phyloP scores from a whole-genome alignment of 2,329 filamentous ascomycete genomes.

The Huntiella bhutanensis region DNA sequence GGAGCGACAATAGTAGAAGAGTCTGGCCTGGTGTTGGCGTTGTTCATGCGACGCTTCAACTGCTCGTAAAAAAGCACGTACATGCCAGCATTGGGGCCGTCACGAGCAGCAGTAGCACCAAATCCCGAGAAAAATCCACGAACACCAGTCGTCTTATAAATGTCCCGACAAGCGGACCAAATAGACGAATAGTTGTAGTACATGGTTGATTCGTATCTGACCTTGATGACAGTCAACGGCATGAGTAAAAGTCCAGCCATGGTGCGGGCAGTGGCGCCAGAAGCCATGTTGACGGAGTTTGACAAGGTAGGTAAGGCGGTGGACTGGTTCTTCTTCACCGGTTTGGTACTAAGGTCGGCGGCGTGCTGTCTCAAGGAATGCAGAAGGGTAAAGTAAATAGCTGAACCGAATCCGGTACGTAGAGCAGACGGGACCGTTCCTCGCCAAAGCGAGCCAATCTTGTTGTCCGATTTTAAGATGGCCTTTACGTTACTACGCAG shows the following conservation, averaged over 20 bases:
- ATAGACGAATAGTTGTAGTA: slow-evolving; percentile 67
- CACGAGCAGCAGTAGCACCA: slow-evolving; percentile 77
- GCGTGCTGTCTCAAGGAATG: slow-evolving; percentile 48
- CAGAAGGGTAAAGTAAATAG: slow-evolving; percentile 81
- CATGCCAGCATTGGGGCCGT: slow-evolving; percentile 89
- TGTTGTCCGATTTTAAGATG: slow-evolving; percentile 32
- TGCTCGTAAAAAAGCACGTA: slow-evolving; percentile 92
- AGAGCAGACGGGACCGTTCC: slow-evolving; percentile 85
- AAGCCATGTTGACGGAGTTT: slow-evolving; percentile 66
- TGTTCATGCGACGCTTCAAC: slow-evolving; percentile 44
- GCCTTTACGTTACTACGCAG: slow-evolving; percentile 49
- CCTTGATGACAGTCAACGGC: slow-evolving; percentile 92
- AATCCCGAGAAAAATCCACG: slow-evolving; percentile 86
- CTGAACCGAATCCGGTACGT: slow-evolving; percentile 79
- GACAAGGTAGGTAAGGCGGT: slow-evolving; percentile 66
- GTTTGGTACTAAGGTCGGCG: not conserved
- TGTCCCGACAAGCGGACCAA: slow-evolving; percentile 52
- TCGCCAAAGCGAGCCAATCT: slow-evolving; percentile 63
- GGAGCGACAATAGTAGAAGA: slow-evolving; percentile 6
- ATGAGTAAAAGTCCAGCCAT: slow-evolving; percentile 82
- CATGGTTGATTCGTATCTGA: slow-evolving; percentile 77
- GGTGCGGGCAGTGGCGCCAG: slow-evolving; percentile 67
- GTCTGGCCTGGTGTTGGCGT: slow-evolving; percentile 6
- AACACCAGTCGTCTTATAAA: slow-evolving; percentile 51
- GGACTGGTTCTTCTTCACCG: slow-evolving; percentile 23